Percentiles rank a stretch among this genome's conserved stretches.
phyloP scores from a whole-genome alignment of 2,329 filamentous ascomycete species.

The Diaporthe sp. region DNA sequence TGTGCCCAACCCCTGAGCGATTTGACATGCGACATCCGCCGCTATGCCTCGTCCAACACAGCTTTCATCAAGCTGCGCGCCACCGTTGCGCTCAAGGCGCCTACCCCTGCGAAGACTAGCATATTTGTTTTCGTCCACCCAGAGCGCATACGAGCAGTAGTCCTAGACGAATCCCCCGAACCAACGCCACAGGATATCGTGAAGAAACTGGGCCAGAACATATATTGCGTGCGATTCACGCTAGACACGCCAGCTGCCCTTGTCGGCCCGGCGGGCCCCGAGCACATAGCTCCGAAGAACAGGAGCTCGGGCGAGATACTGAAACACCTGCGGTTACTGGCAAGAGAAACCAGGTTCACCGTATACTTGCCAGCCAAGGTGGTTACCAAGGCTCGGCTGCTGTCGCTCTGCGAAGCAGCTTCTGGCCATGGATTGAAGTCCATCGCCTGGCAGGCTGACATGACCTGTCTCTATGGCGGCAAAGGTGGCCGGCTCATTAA shows the following conservation, averaged over 20 bases:
- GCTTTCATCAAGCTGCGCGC: slow-evolving; percentile 36
- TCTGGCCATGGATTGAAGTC: slow-evolving; percentile 9
- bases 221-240: slow-evolving; percentile 20
- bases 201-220: slow-evolving; percentile 30
- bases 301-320: slow-evolving; percentile 15
- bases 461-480: slow-evolving; percentile 31
- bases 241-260: slow-evolving; percentile 21
- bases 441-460: slow-evolving; percentile 33
- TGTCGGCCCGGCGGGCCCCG: slow-evolving; percentile 9
- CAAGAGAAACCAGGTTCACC: not conserved
- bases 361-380: slow-evolving; percentile 21
- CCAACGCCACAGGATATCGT: not conserved
- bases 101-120: slow-evolving; percentile 10
- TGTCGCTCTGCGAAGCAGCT: slow-evolving; percentile 19
- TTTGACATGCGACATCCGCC: slow-evolving; percentile 32
- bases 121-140: slow-evolving; percentile 31
- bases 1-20: not conserved
- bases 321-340: slow-evolving; percentile 4
- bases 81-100: slow-evolving; percentile 15
- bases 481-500: slow-evolving; percentile 28
- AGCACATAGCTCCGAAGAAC: slow-evolving; percentile 31
- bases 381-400: slow-evolving; percentile 7
- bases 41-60: slow-evolving; percentile 21
- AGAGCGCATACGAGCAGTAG: slow-evolving; percentile 12
- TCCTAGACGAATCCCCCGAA: not conserved